Conservation (phyloP, 768 basidiomycete genomes). For the Mycena haematopus region DNA sequence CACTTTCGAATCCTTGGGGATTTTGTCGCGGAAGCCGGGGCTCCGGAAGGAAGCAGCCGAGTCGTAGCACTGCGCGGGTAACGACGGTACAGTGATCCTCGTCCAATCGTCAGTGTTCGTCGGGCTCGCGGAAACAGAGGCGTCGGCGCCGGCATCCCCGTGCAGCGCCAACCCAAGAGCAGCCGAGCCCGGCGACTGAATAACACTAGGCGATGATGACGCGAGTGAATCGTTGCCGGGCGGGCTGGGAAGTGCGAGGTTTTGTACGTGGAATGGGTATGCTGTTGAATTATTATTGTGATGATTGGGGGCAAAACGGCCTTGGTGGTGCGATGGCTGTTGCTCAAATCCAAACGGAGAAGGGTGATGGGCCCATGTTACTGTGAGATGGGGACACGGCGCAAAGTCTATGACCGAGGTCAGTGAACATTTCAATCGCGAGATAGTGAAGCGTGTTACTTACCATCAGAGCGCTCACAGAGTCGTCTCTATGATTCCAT, state of each 20-base stretch:
- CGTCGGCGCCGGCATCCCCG: slow-evolving; percentile 3
- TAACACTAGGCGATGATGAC: slow-evolving; percentile 25
- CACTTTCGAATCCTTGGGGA: slow-evolving; percentile 15
- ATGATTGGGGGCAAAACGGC: slow-evolving; percentile 22
- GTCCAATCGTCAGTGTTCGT: slow-evolving; percentile 30
- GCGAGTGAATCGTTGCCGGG: slow-evolving; percentile 17
- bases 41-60: slow-evolving; percentile 24
- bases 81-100: slow-evolving; percentile 16
- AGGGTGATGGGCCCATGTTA: slow-evolving; percentile 82
- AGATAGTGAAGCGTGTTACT: slow-evolving; percentile 43
- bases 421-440: slow-evolving; percentile 8
- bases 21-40: slow-evolving; percentile 12
- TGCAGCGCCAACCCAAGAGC: background rate
- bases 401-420: slow-evolving; percentile 61
- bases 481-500: slow-evolving; percentile 80
- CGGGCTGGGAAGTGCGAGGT: slow-evolving; percentile 25
- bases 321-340: slow-evolving; percentile 13
- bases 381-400: slow-evolving; percentile 73
- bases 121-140: slow-evolving; percentile 19
- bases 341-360: slow-evolving; percentile 30
- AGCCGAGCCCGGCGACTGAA: slow-evolving; percentile 8
- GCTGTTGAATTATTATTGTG: slow-evolving; percentile 31
- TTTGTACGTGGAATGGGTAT: slow-evolving; percentile 42
- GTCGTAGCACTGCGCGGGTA: slow-evolving; percentile 19
- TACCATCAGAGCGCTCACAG: slow-evolving; percentile 75